These are phyloP conservation scores for Benincasa hispida DNA, from an alignment of 306 rosid species.

Conservation along the genomic window DNA sequence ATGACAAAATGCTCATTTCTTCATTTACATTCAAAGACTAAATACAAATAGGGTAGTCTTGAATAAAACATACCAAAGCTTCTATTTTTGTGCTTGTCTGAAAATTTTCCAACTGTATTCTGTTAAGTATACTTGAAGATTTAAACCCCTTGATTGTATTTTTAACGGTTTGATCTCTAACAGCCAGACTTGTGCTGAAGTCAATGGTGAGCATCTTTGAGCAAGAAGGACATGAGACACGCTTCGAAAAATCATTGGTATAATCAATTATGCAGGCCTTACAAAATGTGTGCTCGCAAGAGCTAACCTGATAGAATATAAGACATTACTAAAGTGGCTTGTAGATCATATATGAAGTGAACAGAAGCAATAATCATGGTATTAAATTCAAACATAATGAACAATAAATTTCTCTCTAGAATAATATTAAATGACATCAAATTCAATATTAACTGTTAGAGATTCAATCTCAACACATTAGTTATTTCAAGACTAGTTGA, in stretches of 20 bases:
- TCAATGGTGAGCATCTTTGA: conserved; percentile 64
- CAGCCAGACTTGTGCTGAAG: conserved; percentile 34
- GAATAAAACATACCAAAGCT: conserved; percentile 65
- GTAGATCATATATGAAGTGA: not conserved
- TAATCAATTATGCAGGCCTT: conserved; percentile 60
- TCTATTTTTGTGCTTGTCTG: conserved; percentile 97
- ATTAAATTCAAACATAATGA: not conserved
- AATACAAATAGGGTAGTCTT: not conserved
- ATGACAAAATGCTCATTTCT: not conserved
- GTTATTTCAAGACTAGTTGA: not conserved
- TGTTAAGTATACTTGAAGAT: conserved; percentile 74
- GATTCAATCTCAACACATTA: not conserved
- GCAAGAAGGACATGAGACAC: conserved; percentile 74
- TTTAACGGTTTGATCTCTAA: conserved; percentile 29
- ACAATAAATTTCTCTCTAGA: not conserved
- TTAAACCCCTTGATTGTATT: conserved; percentile 64
- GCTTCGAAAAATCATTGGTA: conserved; percentile 48
- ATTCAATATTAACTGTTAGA: not conserved
- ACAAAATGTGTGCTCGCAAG: conserved; percentile 77
- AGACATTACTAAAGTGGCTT: not conserved
- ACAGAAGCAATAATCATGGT: not conserved
- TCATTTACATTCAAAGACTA: not conserved
- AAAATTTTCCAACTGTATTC: conserved; percentile 65
- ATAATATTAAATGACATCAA: not conserved
- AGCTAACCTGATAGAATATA: conserved; percentile 51